Base-by-base conservation (phyloP, 1,139 yeast genomes). In the Yamadazyma blattariae region DNA sequence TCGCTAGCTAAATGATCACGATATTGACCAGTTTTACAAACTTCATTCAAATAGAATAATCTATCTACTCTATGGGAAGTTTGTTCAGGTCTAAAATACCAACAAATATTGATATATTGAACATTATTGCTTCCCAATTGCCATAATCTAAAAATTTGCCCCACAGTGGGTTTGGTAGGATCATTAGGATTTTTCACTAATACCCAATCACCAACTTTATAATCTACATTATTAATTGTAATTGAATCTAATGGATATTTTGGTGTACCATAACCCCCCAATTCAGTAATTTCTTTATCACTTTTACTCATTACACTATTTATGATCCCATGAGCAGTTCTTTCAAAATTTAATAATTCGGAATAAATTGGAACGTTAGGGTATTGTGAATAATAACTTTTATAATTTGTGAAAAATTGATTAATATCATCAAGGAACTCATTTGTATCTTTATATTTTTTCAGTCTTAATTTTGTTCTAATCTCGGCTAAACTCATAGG, bases 81-180 rank as follows among this genome's bases (percentile, higher is more conserved):
- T 68, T 94, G 97, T 58, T 92, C 97, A 0, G 98, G 96, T 42
- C 97, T 79, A 53, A 87, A 85, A 61, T 90, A 92, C 98, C 98
- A 92, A 66, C 98, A 92, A 26, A 88, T 96, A 53, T 92, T 92
- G 54, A 92, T 75, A 78, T 92, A 90, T 42, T 82, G 74, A 44
- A 85, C 82, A 12, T 94, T 95, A 51, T 89, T 96, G 3, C 82
- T 79, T 5, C 19, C 19, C 7, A 7, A 5, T 39, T 83, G 79
- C 98, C 98, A 92, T 45, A 92, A 75, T 50, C 96, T 76, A 65
- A 90, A 92, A 25, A 92, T 78, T 59, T 92, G 98, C 8, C 95
- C 97, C 19, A 90, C 86, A 11, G 90, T 90, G 12, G 98, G 97
- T 57, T 86, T 85, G 20, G 80, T 74, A 2, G 85, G 80, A 57